Evolutionary conservation across 1,139 yeast genomes (phyloP).

Genomic region (Dujonia santamariae): DNA sequence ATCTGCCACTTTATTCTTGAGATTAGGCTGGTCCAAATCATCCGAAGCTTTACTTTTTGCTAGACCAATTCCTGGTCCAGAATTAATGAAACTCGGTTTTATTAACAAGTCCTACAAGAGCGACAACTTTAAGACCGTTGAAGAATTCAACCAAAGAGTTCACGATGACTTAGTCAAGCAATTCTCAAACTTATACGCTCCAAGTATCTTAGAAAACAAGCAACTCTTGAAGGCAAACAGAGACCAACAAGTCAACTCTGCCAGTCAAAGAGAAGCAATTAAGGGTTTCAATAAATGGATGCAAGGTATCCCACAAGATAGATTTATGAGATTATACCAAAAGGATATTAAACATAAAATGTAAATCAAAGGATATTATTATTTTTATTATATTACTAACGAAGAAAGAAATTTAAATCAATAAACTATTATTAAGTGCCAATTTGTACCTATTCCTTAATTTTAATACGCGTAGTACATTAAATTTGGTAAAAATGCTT

Average conservation of each 20-base stretch:
- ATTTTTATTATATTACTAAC: too few species aligned
- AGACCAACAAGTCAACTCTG: slow-evolving; percentile 43
- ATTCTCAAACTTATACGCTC: slow-evolving; percentile 51
- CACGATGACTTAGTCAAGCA: slow-evolving; percentile 43
- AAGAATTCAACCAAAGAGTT: slow-evolving; percentile 59
- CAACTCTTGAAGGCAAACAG: slow-evolving; percentile 50
- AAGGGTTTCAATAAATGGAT: slow-evolving; percentile 71
- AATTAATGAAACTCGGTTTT: slow-evolving; percentile 57
- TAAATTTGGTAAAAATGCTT: too few species aligned
- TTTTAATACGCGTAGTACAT: too few species aligned
- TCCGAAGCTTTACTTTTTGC: slow-evolving; percentile 73
- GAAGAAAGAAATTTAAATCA: too few species aligned
- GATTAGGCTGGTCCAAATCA: slow-evolving; percentile 74
- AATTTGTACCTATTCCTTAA: too few species aligned
- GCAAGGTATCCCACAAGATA: slow-evolving; percentile 68
- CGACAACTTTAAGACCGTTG: slow-evolving; percentile 45
- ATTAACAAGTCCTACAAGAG: slow-evolving; percentile 49
- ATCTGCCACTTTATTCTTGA: slow-evolving; percentile 61
- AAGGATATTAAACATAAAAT: slow-evolving; percentile 64
- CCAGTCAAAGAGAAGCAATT: slow-evolving; percentile 64
- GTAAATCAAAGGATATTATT: slow-evolving; percentile 22
- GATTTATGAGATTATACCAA: slow-evolving; percentile 55
- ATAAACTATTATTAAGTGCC: too few species aligned
- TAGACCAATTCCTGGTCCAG: slow-evolving; percentile 62
- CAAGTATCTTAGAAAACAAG: slow-evolving; percentile 63